phyloP scores from a whole-genome alignment of 441 rosid genomes.

The Kokia cookei region DNA sequence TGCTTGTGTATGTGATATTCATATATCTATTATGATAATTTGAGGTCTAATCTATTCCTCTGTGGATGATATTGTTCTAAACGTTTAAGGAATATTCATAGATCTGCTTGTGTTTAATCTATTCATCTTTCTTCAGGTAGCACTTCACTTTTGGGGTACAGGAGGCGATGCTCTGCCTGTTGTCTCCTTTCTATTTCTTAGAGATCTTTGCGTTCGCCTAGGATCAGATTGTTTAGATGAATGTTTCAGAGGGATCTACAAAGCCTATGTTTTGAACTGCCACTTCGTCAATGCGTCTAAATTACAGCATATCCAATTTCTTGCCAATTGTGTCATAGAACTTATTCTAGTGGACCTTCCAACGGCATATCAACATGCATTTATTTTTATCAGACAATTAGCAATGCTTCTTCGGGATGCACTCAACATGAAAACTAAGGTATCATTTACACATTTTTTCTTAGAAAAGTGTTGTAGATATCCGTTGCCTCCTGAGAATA shows the following conservation, averaged over 20 bases:
- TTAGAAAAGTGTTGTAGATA: neutral
- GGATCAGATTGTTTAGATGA: conserved; percentile 83
- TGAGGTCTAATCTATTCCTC: neutral
- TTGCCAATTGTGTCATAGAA: conserved; percentile 75
- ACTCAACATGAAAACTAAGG: conserved; percentile 85
- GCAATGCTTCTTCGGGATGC: conserved; percentile 87
- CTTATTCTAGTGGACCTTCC: conserved; percentile 80
- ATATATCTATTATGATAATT: neutral
- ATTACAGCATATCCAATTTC: conserved; percentile 78
- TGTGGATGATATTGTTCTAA: neutral
- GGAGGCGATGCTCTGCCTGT: conserved; percentile 82
- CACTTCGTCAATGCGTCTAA: conserved; percentile 76
- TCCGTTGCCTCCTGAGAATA: neutral
- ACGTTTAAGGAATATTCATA: neutral
- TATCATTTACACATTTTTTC: conserved; percentile 14
- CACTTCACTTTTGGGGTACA: conserved; percentile 96
- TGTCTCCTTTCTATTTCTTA: conserved; percentile 73
- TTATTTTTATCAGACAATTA: conserved; percentile 79
- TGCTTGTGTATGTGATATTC: neutral
- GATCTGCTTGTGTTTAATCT: neutral
- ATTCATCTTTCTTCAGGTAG: conserved; percentile 40
- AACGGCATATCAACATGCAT: conserved; percentile 91
- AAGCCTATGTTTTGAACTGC: conserved; percentile 88
- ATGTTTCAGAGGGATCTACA: conserved; percentile 85
- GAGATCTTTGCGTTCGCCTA: conserved; percentile 75